These are phyloP conservation scores for Agrocybe pediades DNA, from an alignment of 768 basidiomycete genomes.

Conservation along the genomic window DNA sequence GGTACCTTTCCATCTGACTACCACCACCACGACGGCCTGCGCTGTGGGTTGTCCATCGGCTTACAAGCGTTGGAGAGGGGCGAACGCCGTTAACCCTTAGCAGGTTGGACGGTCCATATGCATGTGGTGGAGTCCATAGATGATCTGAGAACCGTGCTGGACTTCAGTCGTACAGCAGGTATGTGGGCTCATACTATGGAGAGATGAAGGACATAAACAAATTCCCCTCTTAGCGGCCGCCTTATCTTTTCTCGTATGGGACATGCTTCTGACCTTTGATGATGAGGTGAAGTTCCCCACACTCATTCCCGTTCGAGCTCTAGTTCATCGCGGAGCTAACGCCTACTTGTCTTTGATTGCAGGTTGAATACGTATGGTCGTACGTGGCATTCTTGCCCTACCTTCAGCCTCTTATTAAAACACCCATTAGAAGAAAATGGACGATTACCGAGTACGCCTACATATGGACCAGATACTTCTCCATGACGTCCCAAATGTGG, in stretches of 20 bases:
- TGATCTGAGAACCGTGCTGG: not conserved
- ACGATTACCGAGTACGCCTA: not conserved
- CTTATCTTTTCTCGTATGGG: not conserved
- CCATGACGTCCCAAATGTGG: not conserved
- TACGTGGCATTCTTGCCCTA: not conserved
- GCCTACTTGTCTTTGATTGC: no score
- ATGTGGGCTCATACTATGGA: not conserved
- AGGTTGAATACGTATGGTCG: not conserved
- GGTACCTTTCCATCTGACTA: no score
- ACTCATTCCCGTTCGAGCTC: no score
- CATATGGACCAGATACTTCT: not conserved
- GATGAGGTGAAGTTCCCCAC: not conserved
- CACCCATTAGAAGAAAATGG: not conserved
- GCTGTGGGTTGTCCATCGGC: no score
- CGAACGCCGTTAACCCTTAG: not conserved
- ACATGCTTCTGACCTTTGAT: not conserved
- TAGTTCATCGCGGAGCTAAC: not conserved
- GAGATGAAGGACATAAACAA: not conserved
- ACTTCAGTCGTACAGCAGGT: not conserved
- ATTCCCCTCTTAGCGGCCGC: not conserved
- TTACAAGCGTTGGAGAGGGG: no score
- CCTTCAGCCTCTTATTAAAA: not conserved
- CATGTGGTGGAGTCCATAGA: not conserved
- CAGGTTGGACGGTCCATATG: not conserved
- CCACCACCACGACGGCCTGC: no score